These are phyloP conservation scores for Ganoderma lingzhi DNA, from an alignment of 1,284 basidiomycete genomes.

Conservation along the genomic window DNA sequence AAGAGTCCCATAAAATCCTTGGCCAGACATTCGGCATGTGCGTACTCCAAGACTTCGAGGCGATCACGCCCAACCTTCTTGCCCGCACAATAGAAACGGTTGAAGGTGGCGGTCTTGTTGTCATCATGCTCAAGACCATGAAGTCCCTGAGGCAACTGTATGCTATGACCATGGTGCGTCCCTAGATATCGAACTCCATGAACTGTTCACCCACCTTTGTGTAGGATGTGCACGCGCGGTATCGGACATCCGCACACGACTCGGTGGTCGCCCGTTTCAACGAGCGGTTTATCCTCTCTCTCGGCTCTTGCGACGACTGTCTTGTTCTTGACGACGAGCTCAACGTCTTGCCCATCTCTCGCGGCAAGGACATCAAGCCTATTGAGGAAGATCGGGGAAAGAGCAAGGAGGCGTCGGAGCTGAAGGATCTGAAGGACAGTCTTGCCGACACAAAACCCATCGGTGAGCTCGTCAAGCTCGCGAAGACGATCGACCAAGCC, in stretches of 20 bases:
- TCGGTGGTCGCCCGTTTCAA: conserved; percentile 96
- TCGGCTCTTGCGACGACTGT: conserved; percentile 91
- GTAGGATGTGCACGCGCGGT: conserved; percentile 94
- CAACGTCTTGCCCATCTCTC: conserved; percentile 97
- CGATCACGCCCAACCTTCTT: conserved; percentile 96
- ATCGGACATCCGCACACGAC: conserved; percentile 91
- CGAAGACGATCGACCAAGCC: conserved; percentile 94
- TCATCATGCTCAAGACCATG: conserved; percentile 96
- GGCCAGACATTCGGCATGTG: conserved; percentile 99
- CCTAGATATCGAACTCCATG: neutral
- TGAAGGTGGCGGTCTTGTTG: conserved; percentile 94
- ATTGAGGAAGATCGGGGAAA: conserved; percentile 66
- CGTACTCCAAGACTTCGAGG: conserved; percentile 98
- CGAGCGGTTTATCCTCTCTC: conserved; percentile 96
- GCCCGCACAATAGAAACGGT: conserved; percentile 99
- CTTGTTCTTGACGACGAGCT: conserved; percentile 97
- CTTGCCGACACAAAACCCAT: conserved; percentile 89
- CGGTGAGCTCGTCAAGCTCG: conserved; percentile 90
- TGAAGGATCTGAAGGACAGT: conserved; percentile 84
- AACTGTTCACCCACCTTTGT: conserved; percentile 1
- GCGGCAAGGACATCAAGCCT: conserved; percentile 90
- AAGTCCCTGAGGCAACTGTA: conserved; percentile 93
- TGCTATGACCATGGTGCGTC: conserved; percentile 89
- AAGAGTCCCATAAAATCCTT: conserved; percentile 95
- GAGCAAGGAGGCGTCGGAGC: conserved; percentile 69